Conservation (phyloP, 176 grass and related monocot species). For the Zoysia japonica region DNA sequence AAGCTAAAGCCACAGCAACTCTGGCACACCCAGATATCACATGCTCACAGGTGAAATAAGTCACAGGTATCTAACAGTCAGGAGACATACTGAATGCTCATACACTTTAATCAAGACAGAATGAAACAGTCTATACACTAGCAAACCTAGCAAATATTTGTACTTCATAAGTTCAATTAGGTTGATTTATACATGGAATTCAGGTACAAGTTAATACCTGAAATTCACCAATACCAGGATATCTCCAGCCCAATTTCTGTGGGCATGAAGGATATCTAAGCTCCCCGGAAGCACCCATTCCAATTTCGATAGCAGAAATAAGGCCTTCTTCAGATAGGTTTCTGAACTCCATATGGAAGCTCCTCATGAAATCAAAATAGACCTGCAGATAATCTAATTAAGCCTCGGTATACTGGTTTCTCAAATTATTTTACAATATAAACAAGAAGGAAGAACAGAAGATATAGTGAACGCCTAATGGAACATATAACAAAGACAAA, state of each 20-base stretch:
- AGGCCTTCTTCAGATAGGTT: slow-evolving; percentile 69
- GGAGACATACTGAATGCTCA: slow-evolving; percentile 16
- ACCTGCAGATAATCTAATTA: slow-evolving; percentile 55
- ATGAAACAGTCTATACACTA: not conserved
- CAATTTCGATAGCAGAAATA: slow-evolving; percentile 85
- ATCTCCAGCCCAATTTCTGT: slow-evolving; percentile 82
- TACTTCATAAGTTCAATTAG: slow-evolving; percentile 14
- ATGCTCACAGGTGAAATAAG: no score
- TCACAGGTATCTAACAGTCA: no score
- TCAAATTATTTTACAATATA: slow-evolving; percentile 25
- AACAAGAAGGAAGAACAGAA: slow-evolving; percentile 5
- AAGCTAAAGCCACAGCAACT: no score
- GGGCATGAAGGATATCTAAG: slow-evolving; percentile 84
- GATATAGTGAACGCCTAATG: not conserved
- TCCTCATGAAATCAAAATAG: slow-evolving; percentile 99
- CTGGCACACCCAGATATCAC: no score
- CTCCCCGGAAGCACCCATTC: slow-evolving; percentile 86
- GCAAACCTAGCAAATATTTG: slow-evolving; percentile 5
- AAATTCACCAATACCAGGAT: slow-evolving; percentile 97
- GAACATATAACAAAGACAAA: not conserved
- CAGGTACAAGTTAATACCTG: slow-evolving; percentile 60
- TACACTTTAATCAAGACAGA: not conserved
- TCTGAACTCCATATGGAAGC: slow-evolving; percentile 89
- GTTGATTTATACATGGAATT: slow-evolving; percentile 12
- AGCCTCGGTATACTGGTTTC: slow-evolving; percentile 5